Base-by-base conservation (phyloP, 2,329 filamentous ascomycete genomes). In the Ascosphaera apis region DNA sequence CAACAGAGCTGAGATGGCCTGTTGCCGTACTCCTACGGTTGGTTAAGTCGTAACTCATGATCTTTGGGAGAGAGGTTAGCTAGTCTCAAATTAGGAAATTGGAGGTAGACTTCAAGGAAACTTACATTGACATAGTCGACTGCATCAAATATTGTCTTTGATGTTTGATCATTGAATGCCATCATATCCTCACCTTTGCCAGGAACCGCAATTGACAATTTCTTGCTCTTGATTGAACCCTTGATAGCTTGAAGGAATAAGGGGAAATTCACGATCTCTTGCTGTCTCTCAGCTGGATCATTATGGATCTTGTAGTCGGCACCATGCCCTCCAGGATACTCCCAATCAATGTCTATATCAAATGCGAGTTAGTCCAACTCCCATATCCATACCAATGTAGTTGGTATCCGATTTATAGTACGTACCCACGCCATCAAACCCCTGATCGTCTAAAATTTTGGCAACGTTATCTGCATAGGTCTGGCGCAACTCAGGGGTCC, bases 21-120 rank as follows among this genome's bases (percentile, higher is more conserved):
- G 75, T 77, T 7, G 58, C 48, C 31, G 53, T 69, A 53, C 79
- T 69, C 23, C 76, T 69, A 23, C 75, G 46, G 54, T 78, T 79
- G 65, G 76, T 74, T 34, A 81, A 49, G 47, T 81, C 76, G 49
- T 80, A 80, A 1, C 66, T 63, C 74, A 79, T 79, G 42, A 80
- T 57, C 40, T 42, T 39, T 28, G 39, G 27, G 32, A 41, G 11
- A 15, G 31, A n/a, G 25, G 25, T 28, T 13, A 28, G 4, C 6
- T 15, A 31, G 6, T 6, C 12, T 31, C 30, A 31, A 31, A 19
- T 18, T 33, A 18, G 15, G 11, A 9, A 11, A 33, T 3, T 12
- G 6, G 15, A 17, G 27, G 11, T 25, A 11, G 31, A n/a, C 31
- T 6, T 15, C n/a, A 32, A 8, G 6, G 13, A 6, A n/a, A 31